These are phyloP conservation scores for Exophiala spinifera DNA, from an alignment of 2,329 filamentous ascomycete genomes.

Conservation along the genomic window DNA sequence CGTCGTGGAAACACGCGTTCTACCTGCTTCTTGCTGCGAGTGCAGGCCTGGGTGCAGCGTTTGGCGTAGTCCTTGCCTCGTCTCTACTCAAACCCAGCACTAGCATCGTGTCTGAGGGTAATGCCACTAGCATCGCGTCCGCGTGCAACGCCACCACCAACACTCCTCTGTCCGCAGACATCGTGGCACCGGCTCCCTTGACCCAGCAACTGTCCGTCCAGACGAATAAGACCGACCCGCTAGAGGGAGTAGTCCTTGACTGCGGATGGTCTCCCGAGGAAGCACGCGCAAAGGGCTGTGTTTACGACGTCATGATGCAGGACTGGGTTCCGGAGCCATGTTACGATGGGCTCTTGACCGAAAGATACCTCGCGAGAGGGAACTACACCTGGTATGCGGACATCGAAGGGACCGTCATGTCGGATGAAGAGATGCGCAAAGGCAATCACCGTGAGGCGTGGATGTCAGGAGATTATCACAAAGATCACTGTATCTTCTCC, in stretches of 20 bases:
- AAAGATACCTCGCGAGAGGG: conserved; percentile 21
- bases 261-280: conserved; percentile 19
- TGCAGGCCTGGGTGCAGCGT: conserved; percentile 7
- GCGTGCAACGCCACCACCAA: no score
- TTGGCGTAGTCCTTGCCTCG: conserved; percentile 4
- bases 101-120: neutral
- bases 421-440: conserved; percentile 25
- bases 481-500: conserved; percentile 26
- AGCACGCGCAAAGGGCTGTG: conserved; percentile 21
- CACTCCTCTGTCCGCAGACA: conserved; percentile 2
- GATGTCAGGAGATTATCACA: conserved; percentile 21
- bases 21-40: conserved; percentile 7
- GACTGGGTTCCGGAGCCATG: conserved; percentile 26
- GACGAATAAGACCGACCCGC: neutral
- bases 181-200: conserved; percentile 4
- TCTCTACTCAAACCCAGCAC: conserved; percentile 1
- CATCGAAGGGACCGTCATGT: conserved; percentile 11
- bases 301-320: conserved; percentile 28
- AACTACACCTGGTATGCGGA: conserved; percentile 26
- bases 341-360: conserved; percentile 22
- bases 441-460: conserved; percentile 20
- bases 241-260: conserved; percentile 11
- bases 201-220: conserved; percentile 2
- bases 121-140: no score
- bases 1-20: conserved; percentile 14